Percentiles rank a stretch among this genome's conserved stretches.
Conservation (phyloP, 495 filamentous ascomycete species). For the Jackrogersella multiformis region DNA sequence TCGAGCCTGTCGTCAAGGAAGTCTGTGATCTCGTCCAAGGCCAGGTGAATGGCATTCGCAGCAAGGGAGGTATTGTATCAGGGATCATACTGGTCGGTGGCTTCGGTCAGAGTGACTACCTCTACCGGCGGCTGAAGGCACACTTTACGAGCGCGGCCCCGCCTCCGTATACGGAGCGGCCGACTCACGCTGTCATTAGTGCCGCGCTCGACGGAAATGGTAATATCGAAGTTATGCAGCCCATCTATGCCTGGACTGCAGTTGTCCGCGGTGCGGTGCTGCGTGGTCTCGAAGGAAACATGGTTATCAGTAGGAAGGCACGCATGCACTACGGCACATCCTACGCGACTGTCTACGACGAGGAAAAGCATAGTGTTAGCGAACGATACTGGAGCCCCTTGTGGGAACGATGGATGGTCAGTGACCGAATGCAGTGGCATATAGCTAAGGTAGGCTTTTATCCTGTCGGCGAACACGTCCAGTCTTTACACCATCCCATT, state of each 20-base stretch:
- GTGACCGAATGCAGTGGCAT: slow-evolving; percentile 83
- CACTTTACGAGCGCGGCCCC: slow-evolving; percentile 72
- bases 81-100: slow-evolving; percentile 75
- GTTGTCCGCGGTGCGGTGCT: slow-evolving; percentile 74
- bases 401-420: slow-evolving; percentile 84
- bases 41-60: slow-evolving; percentile 67
- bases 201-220: slow-evolving; percentile 51
- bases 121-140: slow-evolving; percentile 69
- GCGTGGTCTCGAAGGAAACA: slow-evolving; percentile 73
- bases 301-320: slow-evolving; percentile 72
- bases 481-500: not conserved
- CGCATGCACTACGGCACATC: slow-evolving; percentile 81
- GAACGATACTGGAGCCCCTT: slow-evolving; percentile 79
- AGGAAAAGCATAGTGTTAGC: slow-evolving; percentile 69
- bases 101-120: slow-evolving; percentile 73
- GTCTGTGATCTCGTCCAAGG: slow-evolving; percentile 68
- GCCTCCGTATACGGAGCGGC: slow-evolving; percentile 71
- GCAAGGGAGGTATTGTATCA: slow-evolving; percentile 70
- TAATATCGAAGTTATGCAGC: slow-evolving; percentile 77
- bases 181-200: slow-evolving; percentile 61
- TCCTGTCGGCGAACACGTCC: not conserved
- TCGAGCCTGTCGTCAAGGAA: slow-evolving; percentile 71
- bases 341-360: slow-evolving; percentile 79
- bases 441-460: slow-evolving; percentile 67
- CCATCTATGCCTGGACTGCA: slow-evolving; percentile 80